Conservation (phyloP, 164 flowering plant genomes). For the Sextonia rubra region DNA sequence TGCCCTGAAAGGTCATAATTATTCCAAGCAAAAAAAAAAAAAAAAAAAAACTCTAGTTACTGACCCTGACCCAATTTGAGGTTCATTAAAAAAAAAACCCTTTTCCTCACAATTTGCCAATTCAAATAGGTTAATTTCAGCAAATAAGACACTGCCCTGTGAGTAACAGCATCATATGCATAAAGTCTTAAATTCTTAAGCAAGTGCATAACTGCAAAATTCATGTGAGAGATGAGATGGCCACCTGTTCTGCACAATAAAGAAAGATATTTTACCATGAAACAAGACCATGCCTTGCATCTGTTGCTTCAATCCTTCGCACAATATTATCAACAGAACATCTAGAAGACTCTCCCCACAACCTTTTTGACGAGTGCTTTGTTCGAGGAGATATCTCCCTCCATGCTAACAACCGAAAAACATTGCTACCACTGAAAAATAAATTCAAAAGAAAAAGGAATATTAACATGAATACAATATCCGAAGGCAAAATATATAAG, state of each 20-base stretch:
- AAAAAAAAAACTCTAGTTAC: neutral
- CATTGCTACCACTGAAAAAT: conserved; percentile 41
- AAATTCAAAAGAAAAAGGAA: neutral
- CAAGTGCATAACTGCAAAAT: neutral
- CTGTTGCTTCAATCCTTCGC: conserved; percentile 33
- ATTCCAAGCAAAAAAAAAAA: neutral
- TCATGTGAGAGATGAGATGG: neutral
- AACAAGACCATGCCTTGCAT: conserved; percentile 56
- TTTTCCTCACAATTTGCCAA: neutral
- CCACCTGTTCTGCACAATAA: neutral
- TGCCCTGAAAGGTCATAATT: conserved; percentile 45
- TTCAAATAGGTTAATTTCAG: neutral
- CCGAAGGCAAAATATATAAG: neutral
- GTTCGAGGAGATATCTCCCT: conserved; percentile 68
- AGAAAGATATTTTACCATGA: conserved; percentile 55
- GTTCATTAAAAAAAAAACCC: neutral
- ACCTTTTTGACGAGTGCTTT: conserved; percentile 40
- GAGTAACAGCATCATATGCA: neutral
- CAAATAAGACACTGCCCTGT: neutral
- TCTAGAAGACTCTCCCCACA: conserved; percentile 48
- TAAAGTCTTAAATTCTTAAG: neutral
- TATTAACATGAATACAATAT: neutral
- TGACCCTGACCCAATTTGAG: neutral
- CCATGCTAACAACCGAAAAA: conserved; percentile 51
- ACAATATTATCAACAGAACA: conserved; percentile 18